phyloP scores from a whole-genome alignment of 2,329 filamentous ascomycete genomes.

The Tolypocladium endophyticum region DNA sequence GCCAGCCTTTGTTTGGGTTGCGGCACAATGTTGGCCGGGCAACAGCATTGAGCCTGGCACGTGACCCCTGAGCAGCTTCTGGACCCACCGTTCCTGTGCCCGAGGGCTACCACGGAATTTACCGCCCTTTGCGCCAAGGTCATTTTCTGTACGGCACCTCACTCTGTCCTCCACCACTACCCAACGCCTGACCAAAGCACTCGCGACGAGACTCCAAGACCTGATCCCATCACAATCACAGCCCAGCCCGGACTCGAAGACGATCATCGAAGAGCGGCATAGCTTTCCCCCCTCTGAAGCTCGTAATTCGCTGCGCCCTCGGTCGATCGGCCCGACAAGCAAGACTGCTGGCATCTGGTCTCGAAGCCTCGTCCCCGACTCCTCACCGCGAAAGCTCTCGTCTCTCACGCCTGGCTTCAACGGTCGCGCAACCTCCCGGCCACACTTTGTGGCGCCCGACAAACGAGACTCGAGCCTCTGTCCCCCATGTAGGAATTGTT shows the following conservation, averaged over 20 bases:
- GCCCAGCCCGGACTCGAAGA: not conserved
- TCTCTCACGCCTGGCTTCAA: not conserved
- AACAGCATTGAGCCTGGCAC: constrained; percentile 8
- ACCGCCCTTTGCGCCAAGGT: constrained; percentile 14
- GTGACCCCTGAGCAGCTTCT: constrained; percentile 13
- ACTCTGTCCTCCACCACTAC: constrained; percentile 15
- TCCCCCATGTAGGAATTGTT: constrained; percentile 24
- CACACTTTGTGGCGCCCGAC: not conserved
- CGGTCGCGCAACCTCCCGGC: not conserved
- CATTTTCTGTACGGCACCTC: constrained; percentile 17
- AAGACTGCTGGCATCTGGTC: constrained; percentile 1
- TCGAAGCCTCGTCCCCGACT: constrained; percentile 4
- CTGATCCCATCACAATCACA: not conserved
- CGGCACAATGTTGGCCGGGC: constrained; percentile 7
- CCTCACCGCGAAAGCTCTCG: not conserved
- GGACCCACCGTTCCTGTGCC: constrained; percentile 3
- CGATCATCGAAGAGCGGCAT: not conserved
- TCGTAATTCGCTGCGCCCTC: not conserved
- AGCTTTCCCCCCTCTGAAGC: not conserved
- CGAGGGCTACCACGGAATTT: constrained; percentile 16
- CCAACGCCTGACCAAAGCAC: constrained; percentile 3
- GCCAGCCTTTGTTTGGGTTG: not conserved
- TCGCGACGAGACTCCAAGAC: not conserved
- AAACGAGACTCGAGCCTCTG: constrained; percentile 1
- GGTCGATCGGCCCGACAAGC: constrained; percentile 3